Evolutionary conservation across 2,329 filamentous ascomycete species (phyloP).

Genomic region (Microdochium trichocladiopsis): DNA sequence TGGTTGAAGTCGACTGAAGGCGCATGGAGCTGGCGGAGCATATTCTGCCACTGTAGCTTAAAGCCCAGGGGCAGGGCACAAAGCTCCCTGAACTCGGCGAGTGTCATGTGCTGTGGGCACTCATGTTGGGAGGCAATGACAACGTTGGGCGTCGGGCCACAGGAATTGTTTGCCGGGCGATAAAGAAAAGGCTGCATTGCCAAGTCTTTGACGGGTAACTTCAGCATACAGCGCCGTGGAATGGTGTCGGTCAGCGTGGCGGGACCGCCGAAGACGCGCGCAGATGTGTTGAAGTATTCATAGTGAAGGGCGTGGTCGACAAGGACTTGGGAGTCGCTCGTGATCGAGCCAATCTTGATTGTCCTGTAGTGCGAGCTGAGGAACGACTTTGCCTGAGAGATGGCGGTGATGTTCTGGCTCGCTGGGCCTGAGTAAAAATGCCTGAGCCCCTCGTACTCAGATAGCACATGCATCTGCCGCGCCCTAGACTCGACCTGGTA

Average conservation of each 20-base stretch:
- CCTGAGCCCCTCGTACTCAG: slow-evolving; percentile 7
- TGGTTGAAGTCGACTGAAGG: slow-evolving; percentile 43
- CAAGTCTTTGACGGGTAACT: slow-evolving; percentile 18
- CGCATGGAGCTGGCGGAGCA: slow-evolving; percentile 40
- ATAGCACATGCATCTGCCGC: slow-evolving; percentile 14
- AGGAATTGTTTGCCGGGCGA: slow-evolving; percentile 14
- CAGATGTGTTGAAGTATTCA: neutral
- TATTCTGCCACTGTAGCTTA: slow-evolving; percentile 47
- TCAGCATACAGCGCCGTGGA: neutral
- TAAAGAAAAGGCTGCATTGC: slow-evolving; percentile 31
- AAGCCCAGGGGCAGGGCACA: slow-evolving; percentile 37
- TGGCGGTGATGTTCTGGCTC: neutral
- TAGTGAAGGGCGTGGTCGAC: neutral
- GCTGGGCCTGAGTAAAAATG: neutral
- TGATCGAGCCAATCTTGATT: neutral
- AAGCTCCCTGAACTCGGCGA: slow-evolving; percentile 50
- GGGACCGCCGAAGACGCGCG: slow-evolving; percentile 9
- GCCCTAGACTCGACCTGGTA: slow-evolving; percentile 21
- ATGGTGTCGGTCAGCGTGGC: slow-evolving; percentile 29
- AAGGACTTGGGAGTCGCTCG: neutral
- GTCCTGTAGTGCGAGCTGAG: neutral
- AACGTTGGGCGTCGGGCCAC: slow-evolving; percentile 34
- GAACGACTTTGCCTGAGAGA: neutral
- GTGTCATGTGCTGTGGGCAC: slow-evolving; percentile 39
- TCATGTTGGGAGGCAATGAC: slow-evolving; percentile 39